Percentiles rank a stretch among this genome's conserved stretches.
Evolutionary conservation across 495 filamentous ascomycete species (phyloP).

Genomic region (Tirmania nivea): DNA sequence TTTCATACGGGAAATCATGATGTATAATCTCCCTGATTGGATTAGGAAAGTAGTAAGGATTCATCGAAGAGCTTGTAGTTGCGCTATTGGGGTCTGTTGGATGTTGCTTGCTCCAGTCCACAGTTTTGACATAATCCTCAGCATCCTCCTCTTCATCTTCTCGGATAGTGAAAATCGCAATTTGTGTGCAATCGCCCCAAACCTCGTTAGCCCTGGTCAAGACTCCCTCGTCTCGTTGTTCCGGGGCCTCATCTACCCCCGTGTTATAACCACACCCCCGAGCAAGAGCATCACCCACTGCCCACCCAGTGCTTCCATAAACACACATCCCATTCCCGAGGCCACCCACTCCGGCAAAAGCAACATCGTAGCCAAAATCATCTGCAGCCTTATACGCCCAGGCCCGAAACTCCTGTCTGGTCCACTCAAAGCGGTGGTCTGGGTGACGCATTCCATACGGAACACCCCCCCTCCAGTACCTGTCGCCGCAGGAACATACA

Average conservation of each 20-base stretch:
- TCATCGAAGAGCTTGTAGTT: neutral
- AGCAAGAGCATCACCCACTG: neutral
- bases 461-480: constrained; percentile 5
- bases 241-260: neutral
- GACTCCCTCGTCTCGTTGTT: neutral
- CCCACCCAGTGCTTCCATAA: constrained; percentile 4
- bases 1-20: neutral
- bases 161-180: constrained; percentile 13
- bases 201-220: constrained; percentile 4
- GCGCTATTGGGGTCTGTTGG: neutral
- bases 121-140: neutral
- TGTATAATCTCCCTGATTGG: neutral
- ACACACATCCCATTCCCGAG: constrained; percentile 10
- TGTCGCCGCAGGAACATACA: neutral
- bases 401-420: constrained; percentile 10
- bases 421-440: constrained; percentile 20
- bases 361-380: constrained; percentile 14
- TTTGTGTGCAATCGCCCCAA: constrained; percentile 15
- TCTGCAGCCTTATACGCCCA: constrained; percentile 12
- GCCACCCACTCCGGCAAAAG: constrained; percentile 13
- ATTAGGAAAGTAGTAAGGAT: neutral
- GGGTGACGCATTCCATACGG: constrained; percentile 17
- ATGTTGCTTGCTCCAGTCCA: neutral
- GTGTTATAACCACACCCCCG: neutral
- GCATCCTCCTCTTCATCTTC: neutral